Base-by-base conservation (phyloP, 495 filamentous ascomycete genomes). In the Penicilliopsis zonata region DNA sequence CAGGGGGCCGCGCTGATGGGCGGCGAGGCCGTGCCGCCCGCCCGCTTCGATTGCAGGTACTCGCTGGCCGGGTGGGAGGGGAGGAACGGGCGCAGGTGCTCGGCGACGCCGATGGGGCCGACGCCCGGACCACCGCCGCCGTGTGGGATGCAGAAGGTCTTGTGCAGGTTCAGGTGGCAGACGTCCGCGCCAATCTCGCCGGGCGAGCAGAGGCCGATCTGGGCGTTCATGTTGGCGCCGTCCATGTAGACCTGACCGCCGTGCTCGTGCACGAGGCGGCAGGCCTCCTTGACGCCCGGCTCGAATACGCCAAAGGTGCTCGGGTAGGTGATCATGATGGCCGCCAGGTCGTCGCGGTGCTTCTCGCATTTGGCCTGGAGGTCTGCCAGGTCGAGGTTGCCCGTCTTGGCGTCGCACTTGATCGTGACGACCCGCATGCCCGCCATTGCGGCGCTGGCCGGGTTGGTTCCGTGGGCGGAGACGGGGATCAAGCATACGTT, bases 171-270 rank as follows among this genome's bases (percentile, higher is more conserved):
- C 34, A 98, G 61, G 63, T 98, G 90, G 70, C 90, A 98, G 16
- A 96, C 92, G 49, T 98, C 90, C 8, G 90, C 90, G 23, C 90
- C 90, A 44, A 98, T 95, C 50, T 94, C 86, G 10, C 90, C 90
- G 3, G 90, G 90, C 0, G 86, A 93, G 67, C 90, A 96, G 7
- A 98, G 74, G 1, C 90, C 90, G 38, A 98, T 94, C 55, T 98
- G 90, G 14, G 90, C 90, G 48, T 96, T 98, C 86, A 98, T 88
- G 59, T 98, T 98, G 32, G 90, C 90, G 34, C 90, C 90, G 57
- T 98, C 90, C 90, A 98, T 95, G 63, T 95, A 98, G 16, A 98
- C 90, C 50, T 93, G 85, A 12, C 90, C 90, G 29, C 92, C 92
- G 47, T 90, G 65, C 39, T 76, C 47, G 57, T 98, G 92, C 4